These are phyloP conservation scores for Cladosporium colombiae DNA, from an alignment of 2,329 filamentous ascomycete genomes.

Conservation along the genomic window DNA sequence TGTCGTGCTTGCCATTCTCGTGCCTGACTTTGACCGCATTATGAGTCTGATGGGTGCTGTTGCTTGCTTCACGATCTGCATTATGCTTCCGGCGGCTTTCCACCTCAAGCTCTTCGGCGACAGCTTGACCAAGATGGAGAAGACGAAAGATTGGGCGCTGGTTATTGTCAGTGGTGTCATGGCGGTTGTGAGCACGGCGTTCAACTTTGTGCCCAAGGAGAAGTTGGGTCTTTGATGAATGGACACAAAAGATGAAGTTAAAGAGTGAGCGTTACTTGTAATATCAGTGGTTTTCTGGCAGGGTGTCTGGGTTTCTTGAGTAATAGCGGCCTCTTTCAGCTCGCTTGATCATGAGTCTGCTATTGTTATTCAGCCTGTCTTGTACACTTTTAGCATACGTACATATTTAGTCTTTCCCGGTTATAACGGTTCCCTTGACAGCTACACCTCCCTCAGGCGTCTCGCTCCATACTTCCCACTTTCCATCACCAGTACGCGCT, in stretches of 20 bases:
- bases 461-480: constrained; percentile 45
- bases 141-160: constrained; percentile 65
- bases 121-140: constrained; percentile 66
- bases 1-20: constrained; percentile 70
- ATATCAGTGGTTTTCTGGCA: neutral
- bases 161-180: constrained; percentile 69
- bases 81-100: constrained; percentile 85
- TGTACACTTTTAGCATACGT: neutral
- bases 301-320: neutral
- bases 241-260: neutral
- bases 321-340: neutral
- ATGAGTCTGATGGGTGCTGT: constrained; percentile 89
- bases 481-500: constrained; percentile 47
- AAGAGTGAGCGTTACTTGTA: neutral
- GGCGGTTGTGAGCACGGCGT: constrained; percentile 77
- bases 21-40: constrained; percentile 82
- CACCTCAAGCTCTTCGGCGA: constrained; percentile 85
- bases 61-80: constrained; percentile 90
- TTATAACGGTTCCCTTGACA: constrained; percentile 46
- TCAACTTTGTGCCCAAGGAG: constrained; percentile 82
- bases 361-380: neutral
- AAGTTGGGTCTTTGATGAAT: constrained; percentile 55
- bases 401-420: constrained; percentile 21
- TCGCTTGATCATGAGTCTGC: neutral
- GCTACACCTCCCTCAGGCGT: constrained; percentile 45